Base-by-base conservation (phyloP, 139 green algal species). In the Ettlia oleoabundans region DNA sequence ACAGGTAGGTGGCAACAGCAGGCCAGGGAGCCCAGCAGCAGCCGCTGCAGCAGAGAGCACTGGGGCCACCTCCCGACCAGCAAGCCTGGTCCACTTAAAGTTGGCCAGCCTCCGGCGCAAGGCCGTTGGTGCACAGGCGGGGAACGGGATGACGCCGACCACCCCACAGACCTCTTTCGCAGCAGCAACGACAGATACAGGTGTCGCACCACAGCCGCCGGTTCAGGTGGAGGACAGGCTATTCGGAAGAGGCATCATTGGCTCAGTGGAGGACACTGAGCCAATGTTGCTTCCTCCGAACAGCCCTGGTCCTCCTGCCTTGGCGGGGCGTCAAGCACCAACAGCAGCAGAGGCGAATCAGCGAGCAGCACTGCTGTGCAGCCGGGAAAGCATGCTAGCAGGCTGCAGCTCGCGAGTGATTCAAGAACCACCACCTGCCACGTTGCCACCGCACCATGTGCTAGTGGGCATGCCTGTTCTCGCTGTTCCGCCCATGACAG, bases 21-120 rank as follows among this genome's bases (percentile, higher is more conserved):
- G 40, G 9, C 67, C 41, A 24, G 1, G 40, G n/a, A 30, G 41
- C 24, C 13, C 68, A 58, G 40, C 33, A n/a, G 43, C 19, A 26
- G 47, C 71, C 37, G 30, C 75, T 21, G 58, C 38, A 26, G 26
- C 28, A 22, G 69, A 1, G 35, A 28, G 13, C 28, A 58, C 37
- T 58, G 47, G 58, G n/a, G n/a, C n/a, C n/a, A n/a, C n/a, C n/a
- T n/a, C n/a, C n/a, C n/a, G n/a, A n/a, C n/a, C n/a, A n/a, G n/a
- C n/a, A n/a, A n/a, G n/a, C 75, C 63, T 82, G 41, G 62, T 32
- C 5, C 62, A 33, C 35, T n/a, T 82, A 21, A 82, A 82, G 76
- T 42, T 61, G 21, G 63, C 76, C 32, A 65, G 41, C 32, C 63
- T 82, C 30, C 41, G 24, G 3, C 41, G 62, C 3, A 61, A 63